phyloP scores from a whole-genome alignment of 768 basidiomycete species.

The Dentipellis fragilis region DNA sequence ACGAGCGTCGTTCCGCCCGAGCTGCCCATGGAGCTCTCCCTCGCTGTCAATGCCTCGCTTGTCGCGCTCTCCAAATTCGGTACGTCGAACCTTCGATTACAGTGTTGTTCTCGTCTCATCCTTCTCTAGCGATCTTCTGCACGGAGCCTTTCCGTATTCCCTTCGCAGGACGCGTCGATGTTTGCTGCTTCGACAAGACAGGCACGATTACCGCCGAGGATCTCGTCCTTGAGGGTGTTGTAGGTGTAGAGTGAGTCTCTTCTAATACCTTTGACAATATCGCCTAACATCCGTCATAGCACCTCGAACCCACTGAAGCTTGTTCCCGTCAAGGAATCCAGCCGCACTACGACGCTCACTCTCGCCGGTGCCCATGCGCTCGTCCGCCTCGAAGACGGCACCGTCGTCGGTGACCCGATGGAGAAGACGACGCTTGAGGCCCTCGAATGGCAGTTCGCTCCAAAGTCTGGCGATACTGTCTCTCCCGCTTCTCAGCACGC shows the following conservation, averaged over 20 bases:
- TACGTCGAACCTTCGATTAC: conserved; percentile 26
- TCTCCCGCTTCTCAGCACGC: conserved; percentile 41
- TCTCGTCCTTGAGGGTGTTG: conserved; percentile 88
- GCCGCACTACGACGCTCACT: conserved; percentile 71
- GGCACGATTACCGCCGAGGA: conserved; percentile 97
- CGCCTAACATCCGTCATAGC: conserved; percentile 26
- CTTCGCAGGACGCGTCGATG: conserved; percentile 88
- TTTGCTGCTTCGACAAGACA: conserved; percentile 99
- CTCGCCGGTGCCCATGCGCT: conserved; percentile 94
- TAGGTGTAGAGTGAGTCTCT: conserved; percentile 73
- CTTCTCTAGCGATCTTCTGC: conserved; percentile 81
- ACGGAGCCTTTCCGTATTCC: conserved; percentile 99
- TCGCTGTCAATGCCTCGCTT: conserved; percentile 92
- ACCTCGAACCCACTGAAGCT: conserved; percentile 51
- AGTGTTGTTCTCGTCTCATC: neutral
- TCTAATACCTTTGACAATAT: conserved; percentile 1
- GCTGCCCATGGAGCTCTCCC: conserved; percentile 92
- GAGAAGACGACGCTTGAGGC: conserved; percentile 93
- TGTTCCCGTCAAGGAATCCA: conserved; percentile 67
- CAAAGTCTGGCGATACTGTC: conserved; percentile 48
- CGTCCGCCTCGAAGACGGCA: conserved; percentile 77
- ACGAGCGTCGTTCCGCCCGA: conserved; percentile 98
- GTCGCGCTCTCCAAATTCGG: conserved; percentile 90
- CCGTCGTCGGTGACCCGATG: conserved; percentile 96
- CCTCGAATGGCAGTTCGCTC: conserved; percentile 59